A percentile compares a stretch with the other conserved stretches of the same genome.
These are phyloP conservation scores for Hyparrhenia diplandra DNA, from an alignment of 176 grass and related monocot species.

Conservation along the genomic window DNA sequence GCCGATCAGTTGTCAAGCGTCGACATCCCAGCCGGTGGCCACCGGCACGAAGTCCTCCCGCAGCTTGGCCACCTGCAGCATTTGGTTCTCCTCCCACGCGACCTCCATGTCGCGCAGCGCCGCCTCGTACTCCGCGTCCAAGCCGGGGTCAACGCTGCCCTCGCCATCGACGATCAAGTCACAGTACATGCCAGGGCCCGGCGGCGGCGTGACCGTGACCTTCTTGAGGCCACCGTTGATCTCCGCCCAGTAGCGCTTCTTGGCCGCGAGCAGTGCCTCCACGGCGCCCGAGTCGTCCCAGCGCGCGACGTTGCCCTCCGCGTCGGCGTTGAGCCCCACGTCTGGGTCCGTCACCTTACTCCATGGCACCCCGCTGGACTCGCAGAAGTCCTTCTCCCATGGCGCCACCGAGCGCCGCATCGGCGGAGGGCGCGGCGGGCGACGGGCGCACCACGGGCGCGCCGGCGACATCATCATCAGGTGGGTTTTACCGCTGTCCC, in stretches of 20 bases:
- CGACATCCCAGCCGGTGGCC: slow-evolving; percentile 2
- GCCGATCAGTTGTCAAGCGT: background rate
- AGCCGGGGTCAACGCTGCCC: background rate
- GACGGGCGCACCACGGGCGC: background rate
- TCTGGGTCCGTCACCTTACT: slow-evolving; percentile 23
- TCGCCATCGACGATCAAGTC: background rate
- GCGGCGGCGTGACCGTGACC: background rate
- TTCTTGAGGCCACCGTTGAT: slow-evolving; percentile 2
- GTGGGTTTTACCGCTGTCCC: too few species aligned
- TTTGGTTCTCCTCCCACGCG: background rate
- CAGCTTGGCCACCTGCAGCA: background rate
- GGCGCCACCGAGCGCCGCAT: background rate
- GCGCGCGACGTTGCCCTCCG: background rate
- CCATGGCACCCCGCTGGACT: slow-evolving; percentile 22
- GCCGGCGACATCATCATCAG: too few species aligned
- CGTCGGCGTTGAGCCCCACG: background rate
- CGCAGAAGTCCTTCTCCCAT: slow-evolving; percentile 48
- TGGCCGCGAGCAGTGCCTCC: slow-evolving; percentile 34
- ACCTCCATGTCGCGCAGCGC: slow-evolving; percentile 5
- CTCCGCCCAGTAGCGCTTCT: slow-evolving; percentile 37
- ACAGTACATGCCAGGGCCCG: slow-evolving; percentile 22
- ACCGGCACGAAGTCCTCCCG: slow-evolving; percentile 1
- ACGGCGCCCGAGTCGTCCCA: slow-evolving; percentile 52
- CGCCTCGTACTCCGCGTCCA: slow-evolving; percentile 11
- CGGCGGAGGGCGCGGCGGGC: background rate